Base-by-base conservation (phyloP, 2,329 filamentous ascomycete species). In the Stachybotrys chartarum region DNA sequence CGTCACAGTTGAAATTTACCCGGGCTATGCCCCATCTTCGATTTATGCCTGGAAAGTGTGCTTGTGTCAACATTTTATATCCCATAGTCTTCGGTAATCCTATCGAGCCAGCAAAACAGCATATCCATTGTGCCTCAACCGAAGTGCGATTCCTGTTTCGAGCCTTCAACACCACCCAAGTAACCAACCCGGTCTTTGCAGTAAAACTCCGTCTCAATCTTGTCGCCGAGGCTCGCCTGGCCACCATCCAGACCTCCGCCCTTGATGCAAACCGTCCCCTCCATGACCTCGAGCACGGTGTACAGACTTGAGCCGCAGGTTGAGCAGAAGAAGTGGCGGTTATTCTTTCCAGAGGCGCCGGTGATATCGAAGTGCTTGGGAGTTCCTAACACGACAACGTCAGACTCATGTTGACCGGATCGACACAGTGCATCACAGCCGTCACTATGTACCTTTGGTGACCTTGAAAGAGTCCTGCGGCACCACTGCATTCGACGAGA, bases 301-400 rank as follows among this genome's bases (percentile, higher is more conserved):
- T 77, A 82, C 30, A 82, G 60, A 53, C 73, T 70, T 1, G 73
- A 78, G 17, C 80, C 80, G 60, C 80, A 83, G 57, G 64, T 75
- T 16, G 66, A 58, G 63, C 80, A 82, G 71, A 83, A 83, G 68
- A 74, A 81, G 62, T 81, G 79, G 59, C 75, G 77, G 67, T 82
- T 82, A 57, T 75, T 69, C 63, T 82, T 82, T 32, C 80, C 80
- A 0, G 75, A 78, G 42, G 64, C 72, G 4, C 79, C 80, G 0
- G 62, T 68, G 16, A 68, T 65, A 57, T 81, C 78, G 62, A 73
- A 82, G 32, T 70, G 61, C 58, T 75, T 78, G 14, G 78, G 75
- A 5, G 67, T 69, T 39, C 79, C 77, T 77, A 11, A 42, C 8
- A 14, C 8, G 35, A 5, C 35, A 42, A 10, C 10, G 8, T 42